Evolutionary conservation across 805 yeast genomes (phyloP).

Genomic region (Scheffersomyces ergatensis): DNA sequence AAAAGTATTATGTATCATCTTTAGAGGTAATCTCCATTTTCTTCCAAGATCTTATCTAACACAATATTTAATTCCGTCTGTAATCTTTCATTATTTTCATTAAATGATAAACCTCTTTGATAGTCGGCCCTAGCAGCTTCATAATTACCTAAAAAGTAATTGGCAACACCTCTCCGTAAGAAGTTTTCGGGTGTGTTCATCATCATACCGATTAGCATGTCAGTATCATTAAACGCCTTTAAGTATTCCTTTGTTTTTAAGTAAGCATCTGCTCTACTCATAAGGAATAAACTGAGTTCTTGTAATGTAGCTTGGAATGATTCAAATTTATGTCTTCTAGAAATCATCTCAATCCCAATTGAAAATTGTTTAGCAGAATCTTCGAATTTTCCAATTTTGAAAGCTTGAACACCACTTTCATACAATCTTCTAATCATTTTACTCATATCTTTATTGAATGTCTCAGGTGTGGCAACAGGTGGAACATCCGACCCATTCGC

Average conservation of each 20-base stretch:
- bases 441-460: constrained; percentile 54
- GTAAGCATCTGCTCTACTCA: constrained; percentile 70
- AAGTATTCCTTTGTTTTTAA: constrained; percentile 52
- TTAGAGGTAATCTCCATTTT: constrained; percentile 53
- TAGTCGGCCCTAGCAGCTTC: constrained; percentile 62
- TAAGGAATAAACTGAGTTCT: constrained; percentile 62
- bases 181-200: constrained; percentile 66
- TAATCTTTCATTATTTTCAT: constrained; percentile 50
- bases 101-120: constrained; percentile 72
- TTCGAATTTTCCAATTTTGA: constrained; percentile 51
- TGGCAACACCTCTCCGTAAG: constrained; percentile 66
- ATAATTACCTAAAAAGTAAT: constrained; percentile 58
- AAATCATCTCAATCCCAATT: constrained; percentile 65
- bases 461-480: constrained; percentile 51
- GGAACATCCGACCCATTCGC: constrained; percentile 49
- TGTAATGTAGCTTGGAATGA: constrained; percentile 69
- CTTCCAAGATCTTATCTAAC: constrained; percentile 48
- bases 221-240: constrained; percentile 69
- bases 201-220: constrained; percentile 58
- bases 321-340: constrained; percentile 70
- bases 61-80: constrained; percentile 47
- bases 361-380: constrained; percentile 65
- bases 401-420: constrained; percentile 58
- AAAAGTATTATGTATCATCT: too few relatives aligned
- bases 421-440: constrained; percentile 63